Conservation (phyloP, 208 protist species). For the Tetramitus jugosus region DNA sequence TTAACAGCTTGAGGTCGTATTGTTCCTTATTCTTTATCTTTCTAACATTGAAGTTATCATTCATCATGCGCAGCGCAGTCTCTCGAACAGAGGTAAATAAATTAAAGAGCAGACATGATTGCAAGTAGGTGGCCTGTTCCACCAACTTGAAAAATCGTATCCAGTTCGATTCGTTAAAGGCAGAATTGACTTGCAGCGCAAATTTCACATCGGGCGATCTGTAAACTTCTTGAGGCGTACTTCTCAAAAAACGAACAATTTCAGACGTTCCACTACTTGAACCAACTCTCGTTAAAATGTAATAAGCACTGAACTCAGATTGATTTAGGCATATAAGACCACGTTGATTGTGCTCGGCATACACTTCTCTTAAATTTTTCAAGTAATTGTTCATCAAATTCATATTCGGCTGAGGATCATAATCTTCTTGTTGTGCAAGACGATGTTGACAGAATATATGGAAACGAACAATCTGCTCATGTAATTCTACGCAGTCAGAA, state of each 20-base stretch:
- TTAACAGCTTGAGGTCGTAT: too few relatives aligned
- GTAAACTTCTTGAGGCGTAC: not conserved
- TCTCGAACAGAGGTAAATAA: conserved; percentile 18
- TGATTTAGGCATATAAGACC: conserved; percentile 25
- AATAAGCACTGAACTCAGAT: conserved; percentile 29
- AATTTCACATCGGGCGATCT: not conserved
- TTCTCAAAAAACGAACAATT: not conserved
- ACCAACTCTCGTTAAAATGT: not conserved
- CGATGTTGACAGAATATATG: conserved; percentile 30
- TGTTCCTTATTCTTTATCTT: too few relatives aligned
- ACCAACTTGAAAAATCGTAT: conserved; percentile 26
- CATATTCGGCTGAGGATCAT: conserved; percentile 30
- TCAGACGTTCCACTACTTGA: not conserved
- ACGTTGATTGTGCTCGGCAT: conserved; percentile 13
- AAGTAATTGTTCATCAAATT: conserved; percentile 21
- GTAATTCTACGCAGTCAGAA: conserved; percentile 14
- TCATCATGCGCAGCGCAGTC: conserved; percentile 20
- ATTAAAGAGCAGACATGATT: conserved; percentile 28
- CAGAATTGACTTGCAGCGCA: conserved; percentile 8
- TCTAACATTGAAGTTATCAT: too few relatives aligned
- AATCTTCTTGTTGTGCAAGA: conserved; percentile 13
- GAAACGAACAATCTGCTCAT: conserved; percentile 30
- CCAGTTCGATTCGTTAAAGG: conserved; percentile 12
- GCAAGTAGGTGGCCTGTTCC: conserved; percentile 3
- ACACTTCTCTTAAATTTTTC: conserved; percentile 18